Percentiles rank a stretch among this genome's conserved stretches.
These are phyloP conservation scores for Lipomyces mesembrius DNA, from an alignment of 805 yeast species.

Conservation along the genomic window DNA sequence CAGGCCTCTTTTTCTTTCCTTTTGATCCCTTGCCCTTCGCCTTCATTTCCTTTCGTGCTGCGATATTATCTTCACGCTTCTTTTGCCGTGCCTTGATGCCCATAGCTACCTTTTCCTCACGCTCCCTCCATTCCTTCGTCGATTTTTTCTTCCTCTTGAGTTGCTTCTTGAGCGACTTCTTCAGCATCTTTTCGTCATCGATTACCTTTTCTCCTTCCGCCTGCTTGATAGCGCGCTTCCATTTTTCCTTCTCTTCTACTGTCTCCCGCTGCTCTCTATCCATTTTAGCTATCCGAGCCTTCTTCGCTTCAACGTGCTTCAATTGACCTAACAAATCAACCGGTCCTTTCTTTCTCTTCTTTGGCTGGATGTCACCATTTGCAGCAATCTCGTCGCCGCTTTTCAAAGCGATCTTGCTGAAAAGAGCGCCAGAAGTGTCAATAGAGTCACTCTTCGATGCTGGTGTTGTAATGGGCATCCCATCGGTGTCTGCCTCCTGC, in stretches of 20 bases:
- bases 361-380: conserved; percentile 58
- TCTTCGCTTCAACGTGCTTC: conserved; percentile 72
- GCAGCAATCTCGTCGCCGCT: conserved; percentile 76
- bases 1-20: conserved; percentile 69
- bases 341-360: conserved; percentile 77
- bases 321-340: conserved; percentile 85
- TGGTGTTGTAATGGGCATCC: conserved; percentile 18
- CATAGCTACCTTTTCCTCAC: conserved; percentile 78
- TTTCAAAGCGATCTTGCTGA: conserved; percentile 78
- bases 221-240: conserved; percentile 83
- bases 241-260: conserved; percentile 71
- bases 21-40: conserved; percentile 72
- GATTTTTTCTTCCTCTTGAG: conserved; percentile 83
- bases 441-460: conserved; percentile 40
- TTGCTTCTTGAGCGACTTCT: conserved; percentile 82
- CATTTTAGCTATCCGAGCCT: conserved; percentile 61
- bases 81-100: conserved; percentile 75
- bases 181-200: conserved; percentile 86
- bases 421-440: conserved; percentile 56
- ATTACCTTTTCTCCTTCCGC: conserved; percentile 87
- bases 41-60: conserved; percentile 82
- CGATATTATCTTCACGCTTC: conserved; percentile 90
- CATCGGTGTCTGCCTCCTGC: conserved; percentile 42
- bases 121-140: conserved; percentile 89
- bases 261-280: conserved; percentile 64